Conservation (phyloP, 805 yeast species). For the Barnettozyma siamensis region DNA sequence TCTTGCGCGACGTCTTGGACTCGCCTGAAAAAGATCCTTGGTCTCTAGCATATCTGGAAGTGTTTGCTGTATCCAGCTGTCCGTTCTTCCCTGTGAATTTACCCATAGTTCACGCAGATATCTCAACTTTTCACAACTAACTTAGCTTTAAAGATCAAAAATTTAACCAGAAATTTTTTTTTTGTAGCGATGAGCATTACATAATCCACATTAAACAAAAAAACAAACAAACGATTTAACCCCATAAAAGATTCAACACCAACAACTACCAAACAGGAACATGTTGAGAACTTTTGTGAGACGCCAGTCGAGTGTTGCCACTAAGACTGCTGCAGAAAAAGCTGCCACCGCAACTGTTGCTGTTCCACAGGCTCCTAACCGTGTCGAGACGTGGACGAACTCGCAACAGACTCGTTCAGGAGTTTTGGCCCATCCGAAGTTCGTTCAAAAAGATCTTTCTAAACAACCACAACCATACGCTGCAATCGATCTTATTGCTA, state of each 20-base stretch:
- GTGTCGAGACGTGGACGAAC: conserved; percentile 63
- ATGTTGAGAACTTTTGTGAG: conserved; percentile 3
- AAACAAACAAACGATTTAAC: no score
- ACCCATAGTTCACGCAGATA: conserved; percentile 14
- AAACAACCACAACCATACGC: conserved; percentile 76
- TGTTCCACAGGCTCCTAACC: conserved; percentile 68
- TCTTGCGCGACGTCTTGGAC: conserved; percentile 42
- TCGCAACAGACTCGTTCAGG: conserved; percentile 38
- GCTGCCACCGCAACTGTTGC: background rate
- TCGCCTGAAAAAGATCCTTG: conserved; percentile 5
- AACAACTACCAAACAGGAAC: no score
- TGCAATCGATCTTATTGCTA: conserved; percentile 76
- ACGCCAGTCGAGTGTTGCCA: conserved; percentile 7
- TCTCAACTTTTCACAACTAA: background rate
- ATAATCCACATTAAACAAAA: no score
- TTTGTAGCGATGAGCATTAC: background rate
- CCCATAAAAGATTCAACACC: no score
- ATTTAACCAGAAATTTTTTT: conserved; percentile 1
- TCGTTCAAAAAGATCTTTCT: conserved; percentile 62
- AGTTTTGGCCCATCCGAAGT: conserved; percentile 30
- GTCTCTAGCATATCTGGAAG: conserved; percentile 29
- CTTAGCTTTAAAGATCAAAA: background rate
- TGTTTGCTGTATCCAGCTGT: conserved; percentile 24
- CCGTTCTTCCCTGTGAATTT: conserved; percentile 24
- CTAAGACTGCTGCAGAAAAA: background rate